A percentile compares a stretch with the other conserved stretches of the same genome.
phyloP scores from a whole-genome alignment of 1,284 basidiomycete species.

The Ceratobasidium sp. region DNA sequence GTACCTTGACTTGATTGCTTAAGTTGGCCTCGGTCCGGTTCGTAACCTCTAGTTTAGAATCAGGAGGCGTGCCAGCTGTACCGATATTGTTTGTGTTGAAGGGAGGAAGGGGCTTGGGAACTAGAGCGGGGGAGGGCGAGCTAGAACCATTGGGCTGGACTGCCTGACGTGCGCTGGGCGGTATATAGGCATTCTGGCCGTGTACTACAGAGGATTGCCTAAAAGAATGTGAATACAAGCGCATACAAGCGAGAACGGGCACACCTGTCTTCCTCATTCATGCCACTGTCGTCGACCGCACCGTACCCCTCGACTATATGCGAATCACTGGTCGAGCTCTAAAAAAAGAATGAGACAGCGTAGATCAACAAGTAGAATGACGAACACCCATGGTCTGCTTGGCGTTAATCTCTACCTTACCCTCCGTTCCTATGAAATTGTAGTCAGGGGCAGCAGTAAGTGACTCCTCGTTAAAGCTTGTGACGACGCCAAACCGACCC shows the following conservation, averaged over 20 bases:
- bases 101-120: conserved; percentile 67
- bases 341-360: conserved; percentile 40
- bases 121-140: conserved; percentile 44
- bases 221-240: no score
- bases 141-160: conserved; percentile 46
- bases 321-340: conserved; percentile 77
- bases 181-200: conserved; percentile 89
- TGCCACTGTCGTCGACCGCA: conserved; percentile 70
- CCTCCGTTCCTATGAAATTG: conserved; percentile 86
- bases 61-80: conserved; percentile 53
- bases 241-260: conserved; percentile 49
- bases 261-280: conserved; percentile 95
- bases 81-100: conserved; percentile 22
- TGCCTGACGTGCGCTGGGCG: conserved; percentile 78
- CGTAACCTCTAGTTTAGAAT: conserved; percentile 47
- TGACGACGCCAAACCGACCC: conserved; percentile 89
- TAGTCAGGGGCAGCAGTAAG: conserved; percentile 97
- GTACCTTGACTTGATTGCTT: not conserved
- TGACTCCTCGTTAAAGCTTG: conserved; percentile 90
- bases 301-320: conserved; percentile 93
- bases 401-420: conserved; percentile 87
- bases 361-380: conserved; percentile 20
- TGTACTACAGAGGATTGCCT: conserved; percentile 95
- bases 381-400: conserved; percentile 86
- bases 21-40: conserved; percentile 23